These are phyloP conservation scores for Backusella tuberculispora DNA, from an alignment of 192 early-diverging fungal genomes.

Conservation along the genomic window DNA sequence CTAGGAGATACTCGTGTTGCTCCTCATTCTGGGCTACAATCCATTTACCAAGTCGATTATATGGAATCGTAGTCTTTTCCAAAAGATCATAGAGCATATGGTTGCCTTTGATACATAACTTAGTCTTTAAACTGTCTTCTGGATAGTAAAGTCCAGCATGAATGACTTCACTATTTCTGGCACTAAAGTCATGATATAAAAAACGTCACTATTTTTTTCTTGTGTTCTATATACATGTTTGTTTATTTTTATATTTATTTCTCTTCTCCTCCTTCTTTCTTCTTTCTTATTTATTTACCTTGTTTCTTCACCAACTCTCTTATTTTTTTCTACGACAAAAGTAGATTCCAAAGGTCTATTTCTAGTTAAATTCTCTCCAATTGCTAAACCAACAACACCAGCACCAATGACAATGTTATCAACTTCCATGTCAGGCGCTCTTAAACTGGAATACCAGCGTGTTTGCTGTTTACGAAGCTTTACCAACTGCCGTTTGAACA, in stretches of 20 bases:
- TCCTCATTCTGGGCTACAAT: constrained; percentile 66
- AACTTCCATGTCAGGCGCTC: constrained; percentile 50
- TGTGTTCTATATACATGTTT: background rate
- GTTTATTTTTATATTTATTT: no score
- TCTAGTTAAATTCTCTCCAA: constrained; percentile 65
- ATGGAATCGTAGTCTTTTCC: constrained; percentile 53
- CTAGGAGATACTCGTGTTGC: constrained; percentile 58
- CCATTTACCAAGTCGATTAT: constrained; percentile 72
- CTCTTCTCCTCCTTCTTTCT: no score
- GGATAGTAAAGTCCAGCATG: constrained; percentile 90
- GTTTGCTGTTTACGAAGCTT: background rate
- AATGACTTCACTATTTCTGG: constrained; percentile 89
- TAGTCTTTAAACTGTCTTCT: constrained; percentile 69
- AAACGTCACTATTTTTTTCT: background rate
- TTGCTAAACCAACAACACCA: constrained; percentile 81
- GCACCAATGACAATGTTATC: constrained; percentile 80
- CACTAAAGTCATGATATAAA: constrained; percentile 42
- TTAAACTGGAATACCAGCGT: background rate
- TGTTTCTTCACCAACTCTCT: constrained; percentile 68
- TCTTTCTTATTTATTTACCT: constrained; percentile 40
- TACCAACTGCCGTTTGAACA: background rate
- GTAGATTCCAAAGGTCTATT: constrained; percentile 46
- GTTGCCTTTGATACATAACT: constrained; percentile 78
- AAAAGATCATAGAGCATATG: constrained; percentile 68
- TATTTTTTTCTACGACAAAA: constrained; percentile 73